Conservation (phyloP, 345 rosid species). For the Sonneratia alba region DNA sequence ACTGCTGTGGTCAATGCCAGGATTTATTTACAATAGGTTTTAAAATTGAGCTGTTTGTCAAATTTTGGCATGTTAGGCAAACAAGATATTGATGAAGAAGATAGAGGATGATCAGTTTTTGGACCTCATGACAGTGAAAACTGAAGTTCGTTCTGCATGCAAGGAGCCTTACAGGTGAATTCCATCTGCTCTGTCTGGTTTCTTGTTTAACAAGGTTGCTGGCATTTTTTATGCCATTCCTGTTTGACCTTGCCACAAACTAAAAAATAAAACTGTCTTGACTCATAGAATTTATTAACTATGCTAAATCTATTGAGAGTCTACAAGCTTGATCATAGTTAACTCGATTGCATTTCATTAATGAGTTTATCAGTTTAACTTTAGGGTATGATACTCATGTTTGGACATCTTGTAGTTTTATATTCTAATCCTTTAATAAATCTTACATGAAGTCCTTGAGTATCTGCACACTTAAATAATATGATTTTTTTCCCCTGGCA, state of each 20-base stretch:
- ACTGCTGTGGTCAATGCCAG: not conserved
- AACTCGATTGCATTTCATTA: not conserved
- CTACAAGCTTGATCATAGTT: not conserved
- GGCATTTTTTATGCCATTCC: conserved; percentile 1
- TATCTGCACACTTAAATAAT: not conserved
- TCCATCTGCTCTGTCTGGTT: conserved; percentile 12
- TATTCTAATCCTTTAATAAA: not conserved
- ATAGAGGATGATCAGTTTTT: conserved; percentile 93
- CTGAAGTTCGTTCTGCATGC: conserved; percentile 72
- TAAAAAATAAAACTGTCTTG: not conserved
- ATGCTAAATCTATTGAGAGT: not conserved
- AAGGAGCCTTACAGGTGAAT: conserved; percentile 88
- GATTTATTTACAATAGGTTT: not conserved
- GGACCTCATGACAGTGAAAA: conserved; percentile 73
- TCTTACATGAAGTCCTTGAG: not conserved
- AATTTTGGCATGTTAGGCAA: conserved; percentile 38
- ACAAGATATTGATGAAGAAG: conserved; percentile 78
- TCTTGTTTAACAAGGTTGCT: conserved; percentile 1
- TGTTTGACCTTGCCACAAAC: not conserved
- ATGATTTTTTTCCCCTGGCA: conserved; percentile 25
- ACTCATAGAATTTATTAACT: not conserved
- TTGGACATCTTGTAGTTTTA: not conserved
- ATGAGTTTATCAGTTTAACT: not conserved
- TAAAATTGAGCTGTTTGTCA: not conserved
- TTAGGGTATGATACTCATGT: not conserved